A percentile compares a stretch with the other conserved stretches of the same genome.
Conservation (phyloP, 2,329 filamentous ascomycete species). For the Cladophialophora carrionii region DNA sequence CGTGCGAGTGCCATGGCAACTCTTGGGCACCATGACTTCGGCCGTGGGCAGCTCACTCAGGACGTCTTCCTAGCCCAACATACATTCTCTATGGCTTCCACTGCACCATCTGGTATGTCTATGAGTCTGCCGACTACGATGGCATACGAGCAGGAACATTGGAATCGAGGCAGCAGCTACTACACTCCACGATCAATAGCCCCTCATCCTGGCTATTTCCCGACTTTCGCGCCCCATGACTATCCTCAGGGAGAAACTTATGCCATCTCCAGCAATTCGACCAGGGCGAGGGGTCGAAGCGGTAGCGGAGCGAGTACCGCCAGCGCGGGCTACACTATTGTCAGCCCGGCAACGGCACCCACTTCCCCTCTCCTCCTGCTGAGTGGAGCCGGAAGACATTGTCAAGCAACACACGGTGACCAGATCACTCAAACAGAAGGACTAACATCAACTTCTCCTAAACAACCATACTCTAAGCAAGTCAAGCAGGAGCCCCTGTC, state of each 20-base stretch:
- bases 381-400: constrained; percentile 4
- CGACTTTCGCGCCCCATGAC: not conserved
- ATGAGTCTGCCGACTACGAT: constrained; percentile 8
- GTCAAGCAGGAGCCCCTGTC: not conserved
- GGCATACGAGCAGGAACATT: constrained; percentile 3
- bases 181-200: constrained; percentile 11
- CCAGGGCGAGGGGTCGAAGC: constrained; percentile 17
- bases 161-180: constrained; percentile 5
- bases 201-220: constrained; percentile 1
- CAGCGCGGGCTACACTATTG: constrained; percentile 11
- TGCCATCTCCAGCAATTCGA: constrained; percentile 11
- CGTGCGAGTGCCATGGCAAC: not conserved
- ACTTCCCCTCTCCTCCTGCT: constrained; percentile 9
- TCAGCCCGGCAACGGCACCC: constrained; percentile 7
- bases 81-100: not conserved
- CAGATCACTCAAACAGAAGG: not conserved
- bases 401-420: not conserved
- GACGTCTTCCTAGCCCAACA: constrained; percentile 3
- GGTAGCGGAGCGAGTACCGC: constrained; percentile 12
- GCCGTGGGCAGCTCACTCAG: not conserved
- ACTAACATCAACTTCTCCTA: not conserved
- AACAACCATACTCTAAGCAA: not conserved
- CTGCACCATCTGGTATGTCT: constrained; percentile 7
- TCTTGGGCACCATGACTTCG: not conserved
- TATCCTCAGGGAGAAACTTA: constrained; percentile 15